Evolutionary conservation across 441 rosid species (phyloP).

Genomic region (Gossypium lobatum): DNA sequence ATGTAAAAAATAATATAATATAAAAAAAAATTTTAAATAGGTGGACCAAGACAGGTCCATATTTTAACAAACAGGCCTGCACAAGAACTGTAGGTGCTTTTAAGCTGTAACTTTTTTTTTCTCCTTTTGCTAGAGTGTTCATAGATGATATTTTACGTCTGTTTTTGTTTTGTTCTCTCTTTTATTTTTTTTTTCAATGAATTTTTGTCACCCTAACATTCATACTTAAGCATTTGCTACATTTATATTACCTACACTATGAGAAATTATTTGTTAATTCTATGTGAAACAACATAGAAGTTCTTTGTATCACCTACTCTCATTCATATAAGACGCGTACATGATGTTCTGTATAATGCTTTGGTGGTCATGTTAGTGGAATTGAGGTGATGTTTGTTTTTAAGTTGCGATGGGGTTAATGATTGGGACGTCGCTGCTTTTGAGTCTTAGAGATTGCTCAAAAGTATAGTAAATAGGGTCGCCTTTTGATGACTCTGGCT

Average conservation of each 20-base stretch:
- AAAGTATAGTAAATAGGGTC: neutral
- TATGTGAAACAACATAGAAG: neutral
- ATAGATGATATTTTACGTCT: neutral
- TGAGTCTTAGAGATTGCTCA: neutral
- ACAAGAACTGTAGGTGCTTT: neutral
- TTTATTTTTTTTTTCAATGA: too few relatives aligned
- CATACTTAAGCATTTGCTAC: neutral
- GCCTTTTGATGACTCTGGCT: neutral
- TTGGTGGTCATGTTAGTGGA: slow-evolving; percentile 2
- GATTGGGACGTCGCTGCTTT: neutral
- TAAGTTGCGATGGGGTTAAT: neutral
- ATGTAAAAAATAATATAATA: too few relatives aligned
- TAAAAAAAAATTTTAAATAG: too few relatives aligned
- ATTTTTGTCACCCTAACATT: neutral
- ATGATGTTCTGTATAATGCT: slow-evolving; percentile 3
- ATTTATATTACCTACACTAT: neutral
- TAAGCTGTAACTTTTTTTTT: neutral
- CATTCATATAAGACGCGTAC: neutral
- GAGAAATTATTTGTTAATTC: neutral
- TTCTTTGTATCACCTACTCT: neutral
- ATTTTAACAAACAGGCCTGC: too few relatives aligned
- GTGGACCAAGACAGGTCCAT: fast-evolving
- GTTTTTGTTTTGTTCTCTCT: neutral
- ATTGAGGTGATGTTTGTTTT: neutral
- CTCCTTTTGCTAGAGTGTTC: neutral